Percentiles rank a stretch among this genome's conserved stretches.
Conservation (phyloP, 1,139 yeast genomes). For the Sugiyamaella japonica region DNA sequence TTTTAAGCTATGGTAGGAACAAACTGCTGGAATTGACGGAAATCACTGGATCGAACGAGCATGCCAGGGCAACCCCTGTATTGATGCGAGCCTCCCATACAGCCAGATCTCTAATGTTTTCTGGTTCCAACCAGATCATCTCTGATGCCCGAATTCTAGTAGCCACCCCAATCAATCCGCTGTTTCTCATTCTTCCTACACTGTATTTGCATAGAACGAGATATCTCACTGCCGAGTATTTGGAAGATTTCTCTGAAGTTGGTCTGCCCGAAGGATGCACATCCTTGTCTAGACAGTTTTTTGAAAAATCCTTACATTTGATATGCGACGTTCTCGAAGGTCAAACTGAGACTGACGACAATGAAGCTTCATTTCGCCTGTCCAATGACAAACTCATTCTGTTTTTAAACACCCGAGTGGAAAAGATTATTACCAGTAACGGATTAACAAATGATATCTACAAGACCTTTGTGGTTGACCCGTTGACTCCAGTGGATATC, state of each 20-base stretch:
- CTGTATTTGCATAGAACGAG: conserved; percentile 28
- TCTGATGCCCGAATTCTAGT: conserved; percentile 33
- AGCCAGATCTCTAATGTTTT: conserved; percentile 32
- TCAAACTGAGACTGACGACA: conserved; percentile 18
- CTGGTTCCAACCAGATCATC: conserved; percentile 19
- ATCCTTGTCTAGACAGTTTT: conserved; percentile 1
- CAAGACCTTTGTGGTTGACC: conserved; percentile 21
- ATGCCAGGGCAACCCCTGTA: conserved; percentile 14
- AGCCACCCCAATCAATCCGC: conserved; percentile 38
- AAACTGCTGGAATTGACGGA: conserved; percentile 33
- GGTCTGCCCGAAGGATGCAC: conserved; percentile 23
- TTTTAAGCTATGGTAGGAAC: conserved; percentile 17
- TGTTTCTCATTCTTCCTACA: conserved; percentile 36
- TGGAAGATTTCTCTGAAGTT: conserved; percentile 34
- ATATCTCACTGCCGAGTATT: conserved; percentile 36
- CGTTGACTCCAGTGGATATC: conserved; percentile 34
- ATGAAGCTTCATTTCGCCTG: conserved; percentile 23
- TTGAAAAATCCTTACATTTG: conserved; percentile 12
- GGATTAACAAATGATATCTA: conserved; percentile 24
- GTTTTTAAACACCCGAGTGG: conserved; percentile 26
- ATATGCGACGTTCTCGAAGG: conserved; percentile 21
- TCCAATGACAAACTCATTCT: conserved; percentile 26
- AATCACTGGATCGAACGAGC: conserved; percentile 28
- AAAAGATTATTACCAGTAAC: conserved; percentile 21
- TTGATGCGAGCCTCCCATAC: conserved; percentile 21